Evolutionary conservation across 1,284 basidiomycete genomes (phyloP).

Genomic region (Gymnopus androsaceus): DNA sequence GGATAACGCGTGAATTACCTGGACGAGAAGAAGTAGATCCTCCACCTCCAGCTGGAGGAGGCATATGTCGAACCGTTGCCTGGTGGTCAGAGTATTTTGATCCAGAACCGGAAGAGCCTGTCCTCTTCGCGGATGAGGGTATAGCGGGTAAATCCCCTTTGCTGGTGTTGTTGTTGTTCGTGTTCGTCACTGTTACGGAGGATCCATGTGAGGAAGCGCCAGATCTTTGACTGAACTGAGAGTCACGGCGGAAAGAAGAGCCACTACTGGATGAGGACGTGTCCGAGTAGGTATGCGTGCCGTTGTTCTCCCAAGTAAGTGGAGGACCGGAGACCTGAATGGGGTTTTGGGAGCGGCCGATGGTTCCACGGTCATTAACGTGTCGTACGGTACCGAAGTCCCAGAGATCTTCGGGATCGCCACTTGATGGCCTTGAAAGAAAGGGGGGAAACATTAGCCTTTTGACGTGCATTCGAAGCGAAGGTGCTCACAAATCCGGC

Average conservation of each 20-base stretch:
- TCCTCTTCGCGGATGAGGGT: constrained; percentile 34
- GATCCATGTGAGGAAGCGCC: constrained; percentile 25
- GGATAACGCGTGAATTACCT: constrained; percentile 27
- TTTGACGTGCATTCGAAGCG: not conserved
- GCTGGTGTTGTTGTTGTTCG: constrained; percentile 21
- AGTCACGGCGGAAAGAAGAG: constrained; percentile 8
- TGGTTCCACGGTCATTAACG: constrained; percentile 53
- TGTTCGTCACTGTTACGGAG: constrained; percentile 39
- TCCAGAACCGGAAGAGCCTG: constrained; percentile 19
- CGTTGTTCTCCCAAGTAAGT: constrained; percentile 75
- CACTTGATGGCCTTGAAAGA: constrained; percentile 46
- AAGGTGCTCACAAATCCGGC: constrained; percentile 57
- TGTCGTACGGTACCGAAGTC: constrained; percentile 91
- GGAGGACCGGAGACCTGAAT: constrained; percentile 65
- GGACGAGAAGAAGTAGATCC: constrained; percentile 18
- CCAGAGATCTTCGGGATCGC: constrained; percentile 87
- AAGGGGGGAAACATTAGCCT: constrained; percentile 3
- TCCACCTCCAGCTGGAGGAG: constrained; percentile 29
- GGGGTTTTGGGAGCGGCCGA: constrained; percentile 62
- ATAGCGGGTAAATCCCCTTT: constrained; percentile 66
- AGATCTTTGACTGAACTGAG: constrained; percentile 4
- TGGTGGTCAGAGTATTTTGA: constrained; percentile 54
- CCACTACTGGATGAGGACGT: constrained; percentile 19
- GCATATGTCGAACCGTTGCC: constrained; percentile 65
- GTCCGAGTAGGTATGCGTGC: constrained; percentile 28